Evolutionary conservation across 2,329 filamentous ascomycete species (phyloP), one percentile per base, ranked within the genome.

Genomic region (Pseudogymnoascus sp.): DNA sequence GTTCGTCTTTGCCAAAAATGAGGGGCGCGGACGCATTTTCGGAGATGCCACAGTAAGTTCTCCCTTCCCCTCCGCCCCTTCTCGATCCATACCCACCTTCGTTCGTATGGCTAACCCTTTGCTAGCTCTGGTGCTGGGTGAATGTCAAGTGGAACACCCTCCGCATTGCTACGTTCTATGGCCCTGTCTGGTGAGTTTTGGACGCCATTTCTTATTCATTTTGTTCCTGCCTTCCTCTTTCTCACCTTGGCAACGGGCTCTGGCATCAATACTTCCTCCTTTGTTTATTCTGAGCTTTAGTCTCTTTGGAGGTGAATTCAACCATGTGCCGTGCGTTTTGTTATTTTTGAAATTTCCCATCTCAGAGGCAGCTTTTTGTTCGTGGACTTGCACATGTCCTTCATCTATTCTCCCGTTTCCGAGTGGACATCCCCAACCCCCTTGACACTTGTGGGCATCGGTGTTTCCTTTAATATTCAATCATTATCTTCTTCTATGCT

Each of bases 91-190:
- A 90, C 90, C 26, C 84, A 31, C 15, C 46, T 53, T 53, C 23
- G 11, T 31, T 31, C 4, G 17, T 17, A 7, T 53, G 26, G 73
- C 77, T 46, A 82, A 82, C 7, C 4, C 3, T 17, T 53, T 50
- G 9, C 26, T 31, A 53, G 46, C 75, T 95, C 21, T 96, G 90
- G 91, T 96, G 91, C 72, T 95, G 90, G 90, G 80, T 95, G 15
- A 77, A 81, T 1, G 71, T 77, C 2, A 75, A 83, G 4, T 92
- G 87, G 83, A 87, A 90, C 63, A 81, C 86, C 64, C 84, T 90
- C 73, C 87, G 90, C 38, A 85, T 95, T 64, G 83, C 83, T 2
- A 82, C 85, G 29, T 93, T 93, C 72, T 96, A 95, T 69, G 87
- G 79, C 0, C 87, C 87, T 4, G 81, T 89, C 63, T 90, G 87